Evolutionary conservation across 1,284 basidiomycete species (phyloP), one percentile per base, ranked within the genome.

Genomic region (Fomitiporia mediterranea): DNA sequence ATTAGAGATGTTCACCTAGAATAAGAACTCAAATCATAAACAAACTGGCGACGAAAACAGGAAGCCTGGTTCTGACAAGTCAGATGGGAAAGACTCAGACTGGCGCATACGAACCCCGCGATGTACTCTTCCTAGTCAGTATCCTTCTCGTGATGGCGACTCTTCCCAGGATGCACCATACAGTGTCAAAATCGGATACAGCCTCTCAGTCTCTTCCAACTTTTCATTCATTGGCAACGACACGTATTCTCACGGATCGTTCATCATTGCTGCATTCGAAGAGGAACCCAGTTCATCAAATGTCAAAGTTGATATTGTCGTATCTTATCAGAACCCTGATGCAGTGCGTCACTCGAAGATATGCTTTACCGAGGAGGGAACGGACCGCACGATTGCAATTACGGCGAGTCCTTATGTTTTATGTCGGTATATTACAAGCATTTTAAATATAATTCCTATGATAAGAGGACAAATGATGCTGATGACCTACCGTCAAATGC

Each of bases 301-400:
- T 9, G 69, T 66, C 23, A 64, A 61, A n/a, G 68, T 73, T 4
- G 55, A 70, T 19, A 61, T 76, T n/a, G 64, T 57, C 0, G 65
- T 71, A 7, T 61, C 64, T 19, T 72, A 73, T 59, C 62, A 63
- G 40, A 61, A 56, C 2, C 54, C 61, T 15, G 53, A 63, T 37
- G 58, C 68, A 11, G 66, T 68, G 15, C 66, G 72, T 43, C 48
- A 60, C 2, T 66, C 69, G 6, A 68, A 69, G 52, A 67, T 70
- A 3, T 78, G 76, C 57, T 60, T 64, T 17, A 59, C 73, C 50
- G 60, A 63, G 40, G 67, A 69, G 15, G 53, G 62, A 8, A 63
- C 61, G n/a, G 65, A 67, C 50, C 58, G 65, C 25, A 74, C 74
- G n/a, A 66, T 76, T 48, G 75, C 74, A 4, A 65, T 75, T 17